Base-by-base conservation (phyloP, 1,284 basidiomycete species). In the Inonotus hispidus region DNA sequence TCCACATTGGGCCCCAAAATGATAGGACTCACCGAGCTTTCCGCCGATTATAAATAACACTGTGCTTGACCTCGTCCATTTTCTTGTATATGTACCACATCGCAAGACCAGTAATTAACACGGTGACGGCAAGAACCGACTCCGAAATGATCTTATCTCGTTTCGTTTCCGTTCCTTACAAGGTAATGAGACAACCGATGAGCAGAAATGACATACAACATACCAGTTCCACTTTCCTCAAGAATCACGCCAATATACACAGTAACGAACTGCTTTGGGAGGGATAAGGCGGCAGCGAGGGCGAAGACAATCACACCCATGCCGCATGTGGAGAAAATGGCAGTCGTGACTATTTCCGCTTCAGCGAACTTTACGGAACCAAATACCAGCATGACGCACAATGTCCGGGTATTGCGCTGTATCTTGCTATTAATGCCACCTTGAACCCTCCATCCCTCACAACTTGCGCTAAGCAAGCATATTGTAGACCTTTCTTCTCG, bases 371-470 rank as follows among this genome's bases (percentile, higher is more conserved):
- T 47, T 8, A 35, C 21, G 19, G 38, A 52, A 13, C 50, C 8
- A 37, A 29, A 45, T 29, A 23, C 32, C 35, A 41, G 21, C n/a
- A 53, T 35, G 23, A 73, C 78, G 61, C 58, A 82, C 79, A 81
- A 59, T 81, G 81, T n/a, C 82, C 83, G 0, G 88, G 87, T 32
- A 88, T 82, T 16, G 83, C 84, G 55, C 81, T 83, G 45, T 84
- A 74, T 53, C 86, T 76, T 1, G 79, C 82, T 21, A 85, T 73
- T 53, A 87, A 71, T 2, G 84, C 79, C 59, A 88, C 76, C 66
- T 75, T 78, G 73, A 89, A 85, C 1, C 86, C 85, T 13, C 87
- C 87, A n/a, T 87, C 82, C 8, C 84, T 74, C 21, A 88, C 80
- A 52, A 86, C 77, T 66, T 78, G 79, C 16, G 84, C 82, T 56